Conservation (phyloP, 257 asterid species). For the Hygrophila difformis region DNA sequence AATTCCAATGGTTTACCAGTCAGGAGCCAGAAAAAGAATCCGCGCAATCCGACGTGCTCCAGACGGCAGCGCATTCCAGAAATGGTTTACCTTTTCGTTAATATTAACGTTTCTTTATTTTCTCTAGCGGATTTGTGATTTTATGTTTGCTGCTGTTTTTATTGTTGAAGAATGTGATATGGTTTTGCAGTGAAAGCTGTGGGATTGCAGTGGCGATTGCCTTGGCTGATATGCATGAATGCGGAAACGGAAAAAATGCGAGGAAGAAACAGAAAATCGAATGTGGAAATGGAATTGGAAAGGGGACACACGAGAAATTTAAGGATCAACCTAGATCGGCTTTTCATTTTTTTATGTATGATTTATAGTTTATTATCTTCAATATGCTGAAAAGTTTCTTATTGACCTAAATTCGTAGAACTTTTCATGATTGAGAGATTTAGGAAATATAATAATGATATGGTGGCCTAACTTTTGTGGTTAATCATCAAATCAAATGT, state of each 20-base stretch:
- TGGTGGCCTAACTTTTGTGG: not conserved
- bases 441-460: no score
- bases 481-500: no score
- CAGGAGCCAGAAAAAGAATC: conserved; percentile 42
- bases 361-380: not conserved
- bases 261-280: conserved; percentile 26
- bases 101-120: not conserved
- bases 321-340: conserved; percentile 54
- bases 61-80: conserved; percentile 60
- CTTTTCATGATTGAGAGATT: no score
- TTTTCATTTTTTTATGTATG: conserved; percentile 47
- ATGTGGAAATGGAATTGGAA: conserved; percentile 5
- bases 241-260: conserved; percentile 19
- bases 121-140: not conserved
- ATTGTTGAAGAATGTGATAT: no score
- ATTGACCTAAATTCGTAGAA: not conserved
- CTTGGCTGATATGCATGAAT: conserved; percentile 60
- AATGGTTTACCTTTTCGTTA: conserved; percentile 28
- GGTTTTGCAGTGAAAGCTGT: conserved; percentile 48
- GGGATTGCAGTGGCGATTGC: conserved; percentile 52
- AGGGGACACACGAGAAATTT: conserved; percentile 13
- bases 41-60: conserved; percentile 46
- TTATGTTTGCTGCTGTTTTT: not conserved
- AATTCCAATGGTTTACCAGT: conserved; percentile 26
- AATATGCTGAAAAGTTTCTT: not conserved